Conservation (phyloP, 2,329 filamentous ascomycete genomes). For the Dactylellina parvicollis region DNA sequence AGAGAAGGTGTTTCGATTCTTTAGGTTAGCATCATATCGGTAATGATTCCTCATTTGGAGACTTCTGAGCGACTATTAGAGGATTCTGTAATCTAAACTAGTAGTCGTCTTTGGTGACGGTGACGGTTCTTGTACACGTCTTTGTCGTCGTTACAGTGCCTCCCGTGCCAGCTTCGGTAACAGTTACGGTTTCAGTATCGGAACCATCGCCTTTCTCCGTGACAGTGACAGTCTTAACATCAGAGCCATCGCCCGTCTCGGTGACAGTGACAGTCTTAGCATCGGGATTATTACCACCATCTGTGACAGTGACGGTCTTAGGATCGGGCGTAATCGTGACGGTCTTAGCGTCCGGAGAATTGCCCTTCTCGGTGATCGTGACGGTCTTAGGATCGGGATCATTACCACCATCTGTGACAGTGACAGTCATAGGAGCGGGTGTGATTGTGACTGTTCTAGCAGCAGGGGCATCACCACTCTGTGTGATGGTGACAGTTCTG, state of each 20-base stretch:
- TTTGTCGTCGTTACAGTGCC: too few species aligned
- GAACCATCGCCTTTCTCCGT: not conserved
- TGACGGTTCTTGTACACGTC: too few species aligned
- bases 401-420: not conserved
- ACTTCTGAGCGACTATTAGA: too few species aligned
- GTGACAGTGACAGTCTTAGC: slow-evolving; percentile 2
- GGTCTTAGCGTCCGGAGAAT: not conserved
- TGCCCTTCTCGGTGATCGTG: not conserved
- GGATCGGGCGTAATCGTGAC: not conserved
- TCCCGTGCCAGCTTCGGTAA: not conserved
- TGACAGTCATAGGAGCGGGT: not conserved
- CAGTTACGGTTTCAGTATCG: not conserved
- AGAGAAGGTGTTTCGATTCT: too few species aligned
- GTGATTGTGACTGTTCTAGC: not conserved
- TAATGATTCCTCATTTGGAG: too few species aligned
- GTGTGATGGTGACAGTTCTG: not conserved
- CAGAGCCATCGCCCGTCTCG: not conserved
- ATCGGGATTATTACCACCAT: not conserved
- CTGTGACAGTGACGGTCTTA: slow-evolving; percentile 8
- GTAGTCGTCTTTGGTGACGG: too few species aligned
- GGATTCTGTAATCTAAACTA: too few species aligned
- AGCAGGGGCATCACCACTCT: not conserved
- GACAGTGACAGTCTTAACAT: not conserved
- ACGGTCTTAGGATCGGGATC: too few species aligned
- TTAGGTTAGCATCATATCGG: too few species aligned